A percentile compares a stretch with the other conserved stretches of the same genome.
These are phyloP conservation scores for Gonium pectorale DNA, from an alignment of 139 green algal genomes.

Conservation along the genomic window DNA sequence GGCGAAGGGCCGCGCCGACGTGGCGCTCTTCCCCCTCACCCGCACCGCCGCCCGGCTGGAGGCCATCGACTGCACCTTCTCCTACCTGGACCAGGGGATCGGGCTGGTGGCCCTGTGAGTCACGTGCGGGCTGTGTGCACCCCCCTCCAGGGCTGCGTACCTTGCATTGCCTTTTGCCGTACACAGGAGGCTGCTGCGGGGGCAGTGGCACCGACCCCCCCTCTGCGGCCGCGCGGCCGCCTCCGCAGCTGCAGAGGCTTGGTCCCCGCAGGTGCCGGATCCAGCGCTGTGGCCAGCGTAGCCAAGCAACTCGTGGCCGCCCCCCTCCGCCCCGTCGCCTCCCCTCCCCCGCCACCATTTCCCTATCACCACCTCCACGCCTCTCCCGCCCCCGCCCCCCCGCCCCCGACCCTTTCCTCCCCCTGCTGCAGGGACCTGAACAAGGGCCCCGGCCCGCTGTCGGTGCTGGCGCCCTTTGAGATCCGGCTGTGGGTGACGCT, in stretches of 20 bases:
- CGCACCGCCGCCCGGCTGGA: conserved; percentile 26
- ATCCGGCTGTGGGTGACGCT: conserved; percentile 19
- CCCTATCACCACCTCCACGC: no score
- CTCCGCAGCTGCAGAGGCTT: no score
- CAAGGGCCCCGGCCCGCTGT: background rate
- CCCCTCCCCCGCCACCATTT: no score
- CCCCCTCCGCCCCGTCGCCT: no score
- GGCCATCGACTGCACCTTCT: conserved; percentile 17
- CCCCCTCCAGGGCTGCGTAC: background rate
- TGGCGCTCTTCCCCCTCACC: conserved; percentile 53
- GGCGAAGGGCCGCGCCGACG: background rate
- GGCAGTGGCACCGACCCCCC: no score
- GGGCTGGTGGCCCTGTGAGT: background rate
- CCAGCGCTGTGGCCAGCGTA: no score
- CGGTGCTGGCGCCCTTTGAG: conserved; percentile 24
- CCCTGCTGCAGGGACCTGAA: background rate
- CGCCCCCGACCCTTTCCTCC: no score
- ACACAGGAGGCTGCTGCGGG: no score
- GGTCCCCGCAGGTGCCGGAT: no score
- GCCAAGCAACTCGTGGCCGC: no score
- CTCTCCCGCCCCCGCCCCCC: no score
- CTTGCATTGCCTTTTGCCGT: background rate
- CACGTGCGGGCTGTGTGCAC: background rate
- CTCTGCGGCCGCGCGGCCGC: no score
- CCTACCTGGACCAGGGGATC: conserved; percentile 30